Evolutionary conservation across 805 yeast species (phyloP).

Genomic region (Candida ortonii): DNA sequence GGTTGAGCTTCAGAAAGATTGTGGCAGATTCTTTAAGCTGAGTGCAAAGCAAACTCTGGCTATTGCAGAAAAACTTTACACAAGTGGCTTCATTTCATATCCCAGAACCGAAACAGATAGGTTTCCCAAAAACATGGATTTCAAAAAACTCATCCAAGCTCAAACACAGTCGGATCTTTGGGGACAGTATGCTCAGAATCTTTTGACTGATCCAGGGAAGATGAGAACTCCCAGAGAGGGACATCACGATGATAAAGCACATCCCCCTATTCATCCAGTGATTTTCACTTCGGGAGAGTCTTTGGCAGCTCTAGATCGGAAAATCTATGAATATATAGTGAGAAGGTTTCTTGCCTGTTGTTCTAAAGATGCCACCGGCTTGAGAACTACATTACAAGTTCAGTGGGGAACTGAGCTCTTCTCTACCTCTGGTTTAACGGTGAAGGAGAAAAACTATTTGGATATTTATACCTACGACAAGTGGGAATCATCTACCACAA

Average conservation of each 20-base stretch:
- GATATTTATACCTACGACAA: slow-evolving; percentile 75
- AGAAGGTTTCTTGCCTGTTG: slow-evolving; percentile 89
- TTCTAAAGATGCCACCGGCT: slow-evolving; percentile 85
- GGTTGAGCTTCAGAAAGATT: slow-evolving; percentile 85
- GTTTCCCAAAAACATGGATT: slow-evolving; percentile 76
- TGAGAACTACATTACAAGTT: slow-evolving; percentile 55
- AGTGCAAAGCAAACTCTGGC: slow-evolving; percentile 77
- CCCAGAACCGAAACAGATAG: slow-evolving; percentile 97
- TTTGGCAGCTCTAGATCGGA: slow-evolving; percentile 50
- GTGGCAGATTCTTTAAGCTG: slow-evolving; percentile 69
- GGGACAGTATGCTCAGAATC: slow-evolving; percentile 64
- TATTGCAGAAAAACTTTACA: slow-evolving; percentile 82
- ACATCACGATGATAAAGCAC: slow-evolving; percentile 86
- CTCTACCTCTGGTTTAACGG: slow-evolving; percentile 69
- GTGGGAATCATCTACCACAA: slow-evolving; percentile 64
- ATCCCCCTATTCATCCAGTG: slow-evolving; percentile 97
- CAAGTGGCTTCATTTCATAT: slow-evolving; percentile 82
- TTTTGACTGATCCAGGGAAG: slow-evolving; percentile 41
- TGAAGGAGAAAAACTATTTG: slow-evolving; percentile 69
- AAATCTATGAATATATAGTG: slow-evolving; percentile 82
- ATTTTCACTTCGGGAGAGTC: slow-evolving; percentile 26
- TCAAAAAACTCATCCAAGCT: slow-evolving; percentile 54
- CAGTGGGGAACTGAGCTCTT: slow-evolving; percentile 81
- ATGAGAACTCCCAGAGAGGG: slow-evolving; percentile 77
- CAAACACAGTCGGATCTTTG: slow-evolving; percentile 58